Base-by-base conservation (phyloP, 2,329 filamentous ascomycete genomes). In the Periconia macrospinosa region DNA sequence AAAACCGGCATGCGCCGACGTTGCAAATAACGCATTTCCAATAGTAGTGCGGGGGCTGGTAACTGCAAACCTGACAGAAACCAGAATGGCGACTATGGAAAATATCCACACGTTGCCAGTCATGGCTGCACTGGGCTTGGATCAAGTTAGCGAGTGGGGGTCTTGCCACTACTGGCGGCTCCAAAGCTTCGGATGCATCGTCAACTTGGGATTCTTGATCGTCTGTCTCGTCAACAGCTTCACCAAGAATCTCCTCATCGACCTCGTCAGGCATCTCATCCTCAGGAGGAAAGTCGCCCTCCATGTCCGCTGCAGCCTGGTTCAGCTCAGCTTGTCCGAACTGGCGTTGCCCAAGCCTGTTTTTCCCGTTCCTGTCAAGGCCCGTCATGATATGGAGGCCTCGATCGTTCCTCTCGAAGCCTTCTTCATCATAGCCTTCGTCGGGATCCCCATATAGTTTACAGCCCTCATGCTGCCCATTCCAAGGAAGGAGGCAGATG, bases 381-480 rank as follows among this genome's bases (percentile, higher is more conserved):
- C 41, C 41, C 1, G 47, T 50, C 10, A 35, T 19, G 1, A 27
- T 11, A 11, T 50, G 47, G 1, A 50, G 47, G 8, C 47, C 47
- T 13, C 41, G 47, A 6, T 3, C n/a, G 17, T n/a, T 50, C 23
- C 9, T 20, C 18, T 50, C 47, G 10, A 14, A 50, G 9, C 40
- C 40, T 17, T 50, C 47, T 2, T 44, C 47, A 19, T 50, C 47
- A 14, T 50, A 50, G 2, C 45, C 45, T 18, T 15, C 45, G 5
- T 14, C 30, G 8, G 47, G 47, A 19, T 50, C 41, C 7, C 27
- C 27, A n/a, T 44, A 50, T 3, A 1, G 2, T 7, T 37, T 37
- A 23, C 47, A 50, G 5, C 18, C 23, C 9, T 2, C 6, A 30
- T 50, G 41, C 15, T 20, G 33, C 1, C n/a, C 20, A 2, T 44